A percentile compares a stretch with the other conserved stretches of the same genome.
Conservation (phyloP, 1,284 basidiomycete genomes). For the Pseudozyma sp. region DNA sequence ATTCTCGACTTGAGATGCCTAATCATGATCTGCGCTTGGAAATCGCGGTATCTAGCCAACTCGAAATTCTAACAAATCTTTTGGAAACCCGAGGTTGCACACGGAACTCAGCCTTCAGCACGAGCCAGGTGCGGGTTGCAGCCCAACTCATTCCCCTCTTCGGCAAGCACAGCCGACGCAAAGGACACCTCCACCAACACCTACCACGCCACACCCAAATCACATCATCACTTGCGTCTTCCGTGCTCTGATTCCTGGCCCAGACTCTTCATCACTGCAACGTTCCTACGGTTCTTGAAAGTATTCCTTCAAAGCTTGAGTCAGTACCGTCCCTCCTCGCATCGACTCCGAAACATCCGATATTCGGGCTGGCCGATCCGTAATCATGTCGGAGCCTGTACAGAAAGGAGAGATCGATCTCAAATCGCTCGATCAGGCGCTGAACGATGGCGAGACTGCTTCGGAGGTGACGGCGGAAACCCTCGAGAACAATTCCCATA, state of each 20-base stretch:
- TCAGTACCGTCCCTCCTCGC: neutral
- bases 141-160: no score
- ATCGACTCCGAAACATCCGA: constrained; percentile 1
- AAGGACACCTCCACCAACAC: no score
- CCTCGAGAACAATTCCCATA: constrained; percentile 33
- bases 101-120: constrained; percentile 14
- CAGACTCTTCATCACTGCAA: neutral
- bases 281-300: neutral
- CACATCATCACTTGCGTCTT: neutral
- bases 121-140: constrained; percentile 12
- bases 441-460: constrained; percentile 38
- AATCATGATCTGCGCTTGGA: no score
- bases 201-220: no score
- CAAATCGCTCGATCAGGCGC: constrained; percentile 37
- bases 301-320: neutral
- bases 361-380: neutral
- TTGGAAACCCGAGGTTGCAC: neutral
- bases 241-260: neutral
- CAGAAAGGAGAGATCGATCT: constrained; percentile 49
- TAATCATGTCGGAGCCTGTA: constrained; percentile 42
- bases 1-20: neutral
- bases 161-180: no score
- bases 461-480: constrained; percentile 29
- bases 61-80: constrained; percentile 7
- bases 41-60: neutral